Conservation (phyloP, 306 rosid species). For the Cercis canadensis region DNA sequence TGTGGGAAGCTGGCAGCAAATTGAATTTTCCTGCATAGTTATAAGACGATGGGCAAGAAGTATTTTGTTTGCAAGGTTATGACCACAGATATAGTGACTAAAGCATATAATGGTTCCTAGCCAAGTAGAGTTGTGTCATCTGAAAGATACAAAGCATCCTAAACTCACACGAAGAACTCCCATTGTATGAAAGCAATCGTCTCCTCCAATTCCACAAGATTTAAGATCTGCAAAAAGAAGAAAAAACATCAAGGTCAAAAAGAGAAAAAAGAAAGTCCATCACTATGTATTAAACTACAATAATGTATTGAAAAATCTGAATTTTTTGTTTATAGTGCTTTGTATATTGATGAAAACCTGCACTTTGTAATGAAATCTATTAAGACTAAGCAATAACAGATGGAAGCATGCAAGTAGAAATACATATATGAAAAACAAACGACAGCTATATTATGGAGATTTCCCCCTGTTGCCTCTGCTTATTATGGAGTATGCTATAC, state of each 20-base stretch:
- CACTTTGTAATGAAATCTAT: too few species aligned
- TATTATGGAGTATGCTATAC: too few species aligned
- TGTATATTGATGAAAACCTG: too few species aligned
- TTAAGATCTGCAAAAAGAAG: slow-evolving; percentile 58
- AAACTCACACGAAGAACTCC: slow-evolving; percentile 92
- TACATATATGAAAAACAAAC: too few species aligned
- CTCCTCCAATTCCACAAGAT: slow-evolving; percentile 72
- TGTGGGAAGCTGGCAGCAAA: neutral
- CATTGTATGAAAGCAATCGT: slow-evolving; percentile 64
- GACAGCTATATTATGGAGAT: too few species aligned
- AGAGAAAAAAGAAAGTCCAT: neutral
- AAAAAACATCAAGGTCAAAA: slow-evolving; percentile 8
- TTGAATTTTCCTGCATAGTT: neutral
- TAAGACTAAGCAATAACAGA: neutral
- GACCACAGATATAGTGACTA: slow-evolving; percentile 6
- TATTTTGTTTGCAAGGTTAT: neutral
- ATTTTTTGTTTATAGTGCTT: neutral
- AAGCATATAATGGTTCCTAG: neutral
- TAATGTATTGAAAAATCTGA: neutral
- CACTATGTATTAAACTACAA: neutral
- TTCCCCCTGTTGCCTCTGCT: too few species aligned
- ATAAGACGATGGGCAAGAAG: neutral
- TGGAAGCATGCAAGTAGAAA: too few species aligned
- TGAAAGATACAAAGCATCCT: slow-evolving; percentile 83
- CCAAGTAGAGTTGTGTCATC: slow-evolving; percentile 4